Evolutionary conservation across 441 rosid genomes (phyloP).

Genomic region (Erodium chrysanthum): DNA sequence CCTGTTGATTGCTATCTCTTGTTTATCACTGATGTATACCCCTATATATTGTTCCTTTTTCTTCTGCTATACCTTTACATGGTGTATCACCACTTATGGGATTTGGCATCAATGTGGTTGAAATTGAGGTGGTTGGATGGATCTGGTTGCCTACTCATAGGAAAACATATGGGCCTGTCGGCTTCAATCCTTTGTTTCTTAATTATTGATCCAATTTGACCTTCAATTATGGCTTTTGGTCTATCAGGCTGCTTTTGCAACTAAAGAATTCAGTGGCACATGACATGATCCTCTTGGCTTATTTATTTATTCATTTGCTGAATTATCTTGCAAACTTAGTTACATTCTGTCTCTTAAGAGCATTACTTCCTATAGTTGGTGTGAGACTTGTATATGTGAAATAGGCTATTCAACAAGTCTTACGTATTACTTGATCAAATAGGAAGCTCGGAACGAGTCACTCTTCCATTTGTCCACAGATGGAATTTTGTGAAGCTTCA

Average conservation of each 20-base stretch:
- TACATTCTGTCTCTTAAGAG: no score
- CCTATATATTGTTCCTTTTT: no score
- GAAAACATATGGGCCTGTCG: neutral
- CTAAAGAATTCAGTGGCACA: neutral
- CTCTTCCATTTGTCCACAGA: no score
- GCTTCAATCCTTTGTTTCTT: neutral
- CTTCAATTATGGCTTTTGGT: neutral
- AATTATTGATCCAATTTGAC: neutral
- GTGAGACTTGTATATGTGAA: neutral
- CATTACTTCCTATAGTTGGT: no score
- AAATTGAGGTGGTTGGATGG: neutral
- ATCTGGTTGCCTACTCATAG: neutral
- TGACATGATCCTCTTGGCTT: neutral
- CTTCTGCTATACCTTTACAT: neutral
- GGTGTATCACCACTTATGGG: neutral
- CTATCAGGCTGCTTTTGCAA: no score
- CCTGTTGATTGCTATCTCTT: neutral
- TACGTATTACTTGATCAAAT: neutral
- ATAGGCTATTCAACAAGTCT: no score
- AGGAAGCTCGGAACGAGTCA: neutral
- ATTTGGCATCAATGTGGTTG: neutral
- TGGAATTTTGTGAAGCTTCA: no score
- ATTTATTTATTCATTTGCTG: neutral
- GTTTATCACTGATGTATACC: no score
- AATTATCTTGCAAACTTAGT: no score